Conservation (phyloP, 495 filamentous ascomycete genomes). For the Trichoderma parareesei region DNA sequence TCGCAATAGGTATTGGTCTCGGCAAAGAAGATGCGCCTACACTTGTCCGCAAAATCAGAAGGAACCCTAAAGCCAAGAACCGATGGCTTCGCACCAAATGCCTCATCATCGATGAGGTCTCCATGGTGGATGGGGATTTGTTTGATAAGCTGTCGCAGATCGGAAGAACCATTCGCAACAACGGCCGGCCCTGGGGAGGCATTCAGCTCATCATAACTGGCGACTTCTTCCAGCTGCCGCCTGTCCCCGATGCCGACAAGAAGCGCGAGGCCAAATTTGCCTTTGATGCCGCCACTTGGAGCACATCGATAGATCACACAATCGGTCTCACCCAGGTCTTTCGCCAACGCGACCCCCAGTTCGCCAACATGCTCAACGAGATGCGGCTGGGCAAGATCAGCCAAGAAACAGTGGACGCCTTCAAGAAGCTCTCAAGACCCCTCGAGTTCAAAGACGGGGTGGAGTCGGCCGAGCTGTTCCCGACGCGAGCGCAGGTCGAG, state of each 20-base stretch:
- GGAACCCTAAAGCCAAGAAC: constrained; percentile 75
- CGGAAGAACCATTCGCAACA: constrained; percentile 71
- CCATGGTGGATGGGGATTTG: constrained; percentile 95
- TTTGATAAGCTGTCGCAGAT: constrained; percentile 94
- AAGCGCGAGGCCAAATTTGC: constrained; percentile 73
- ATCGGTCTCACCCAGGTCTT: constrained; percentile 94
- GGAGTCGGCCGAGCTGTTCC: constrained; percentile 90
- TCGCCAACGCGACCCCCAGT: constrained; percentile 86
- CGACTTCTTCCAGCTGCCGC: constrained; percentile 95
- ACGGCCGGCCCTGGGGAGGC: constrained; percentile 87
- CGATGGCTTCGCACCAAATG: constrained; percentile 85
- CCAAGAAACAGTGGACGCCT: constrained; percentile 58
- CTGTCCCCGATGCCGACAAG: constrained; percentile 66
- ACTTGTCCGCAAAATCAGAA: constrained; percentile 85
- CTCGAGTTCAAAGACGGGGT: constrained; percentile 67
- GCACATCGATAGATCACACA: constrained; percentile 85
- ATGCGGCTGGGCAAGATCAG: constrained; percentile 84
- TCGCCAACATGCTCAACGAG: constrained; percentile 92
- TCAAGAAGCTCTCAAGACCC: constrained; percentile 60
- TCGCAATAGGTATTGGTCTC: constrained; percentile 62
- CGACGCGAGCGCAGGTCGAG: constrained; percentile 86
- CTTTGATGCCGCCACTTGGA: constrained; percentile 88
- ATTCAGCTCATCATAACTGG: constrained; percentile 95
- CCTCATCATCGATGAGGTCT: constrained; percentile 89
- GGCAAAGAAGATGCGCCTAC: constrained; percentile 80